Conservation (phyloP, 495 filamentous ascomycete genomes). For the Lasiosphaeria ovina region DNA sequence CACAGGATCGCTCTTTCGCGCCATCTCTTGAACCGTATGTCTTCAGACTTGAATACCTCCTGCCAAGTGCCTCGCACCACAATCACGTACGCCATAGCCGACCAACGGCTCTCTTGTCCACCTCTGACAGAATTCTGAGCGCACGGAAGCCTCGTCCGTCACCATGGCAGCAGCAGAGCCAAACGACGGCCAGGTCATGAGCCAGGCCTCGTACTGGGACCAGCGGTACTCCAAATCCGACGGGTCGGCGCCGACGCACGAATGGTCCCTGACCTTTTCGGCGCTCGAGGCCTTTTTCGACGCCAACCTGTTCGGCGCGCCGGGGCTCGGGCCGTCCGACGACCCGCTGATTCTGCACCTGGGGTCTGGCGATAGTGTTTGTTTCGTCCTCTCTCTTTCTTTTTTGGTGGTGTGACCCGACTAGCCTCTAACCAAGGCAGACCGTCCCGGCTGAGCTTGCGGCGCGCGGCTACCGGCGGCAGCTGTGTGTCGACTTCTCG, state of each 20-base stretch:
- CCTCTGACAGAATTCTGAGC: too few relatives aligned
- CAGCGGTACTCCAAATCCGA: conserved; percentile 41
- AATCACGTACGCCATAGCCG: too few relatives aligned
- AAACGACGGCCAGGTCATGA: too few relatives aligned
- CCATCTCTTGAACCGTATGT: too few relatives aligned
- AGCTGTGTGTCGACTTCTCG: conserved; percentile 60
- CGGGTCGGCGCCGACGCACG: conserved; percentile 33
- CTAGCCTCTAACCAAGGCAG: conserved; percentile 25
- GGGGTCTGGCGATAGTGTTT: conserved; percentile 59
- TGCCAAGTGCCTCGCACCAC: too few relatives aligned
- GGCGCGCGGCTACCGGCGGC: conserved; percentile 49
- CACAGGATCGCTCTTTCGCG: too few relatives aligned
- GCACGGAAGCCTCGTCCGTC: too few relatives aligned
- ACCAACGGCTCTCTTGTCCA: too few relatives aligned
- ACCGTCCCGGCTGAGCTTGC: conserved; percentile 50
- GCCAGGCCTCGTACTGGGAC: conserved; percentile 46
- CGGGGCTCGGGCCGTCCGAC: conserved; percentile 22
- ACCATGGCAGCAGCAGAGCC: too few relatives aligned
- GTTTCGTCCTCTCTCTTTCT: conserved; percentile 16
- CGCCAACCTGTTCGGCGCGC: conserved; percentile 34
- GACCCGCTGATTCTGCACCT: conserved; percentile 50
- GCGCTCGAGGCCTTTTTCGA: conserved; percentile 50
- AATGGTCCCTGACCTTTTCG: conserved; percentile 54
- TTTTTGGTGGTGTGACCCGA: too few relatives aligned
- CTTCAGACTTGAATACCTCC: too few relatives aligned